Conservation (phyloP, 2,329 filamentous ascomycete species). For the Emergomyces pasteurianus region DNA sequence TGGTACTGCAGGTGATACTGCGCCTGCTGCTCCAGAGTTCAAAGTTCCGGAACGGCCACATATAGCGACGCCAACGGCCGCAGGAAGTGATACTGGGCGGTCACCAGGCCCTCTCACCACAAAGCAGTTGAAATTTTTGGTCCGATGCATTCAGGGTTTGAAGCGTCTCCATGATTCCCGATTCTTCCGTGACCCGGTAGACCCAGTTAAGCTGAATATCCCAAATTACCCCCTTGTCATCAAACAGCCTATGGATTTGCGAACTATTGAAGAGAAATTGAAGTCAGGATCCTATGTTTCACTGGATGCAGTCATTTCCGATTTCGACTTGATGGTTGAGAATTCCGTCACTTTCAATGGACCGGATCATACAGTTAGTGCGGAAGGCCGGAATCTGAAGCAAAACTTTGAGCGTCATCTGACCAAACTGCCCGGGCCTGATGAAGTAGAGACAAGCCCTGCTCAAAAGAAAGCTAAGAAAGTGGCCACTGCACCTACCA, state of each 20-base stretch:
- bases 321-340: slow-evolving; percentile 64
- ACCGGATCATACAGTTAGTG: slow-evolving; percentile 58
- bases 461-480: slow-evolving; percentile 49
- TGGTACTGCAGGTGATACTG: slow-evolving; percentile 42
- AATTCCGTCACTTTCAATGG: slow-evolving; percentile 83
- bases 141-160: slow-evolving; percentile 34
- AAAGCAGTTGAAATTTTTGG: slow-evolving; percentile 31
- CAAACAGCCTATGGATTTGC: slow-evolving; percentile 71
- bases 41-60: slow-evolving; percentile 35
- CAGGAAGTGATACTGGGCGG: slow-evolving; percentile 20
- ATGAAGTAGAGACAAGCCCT: slow-evolving; percentile 47
- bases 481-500: slow-evolving; percentile 21
- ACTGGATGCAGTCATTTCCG: slow-evolving; percentile 60
- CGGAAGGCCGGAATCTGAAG: slow-evolving; percentile 50
- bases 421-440: slow-evolving; percentile 45
- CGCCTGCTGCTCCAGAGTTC: slow-evolving; percentile 31
- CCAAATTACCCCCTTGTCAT: slow-evolving; percentile 64
- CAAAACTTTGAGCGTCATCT: slow-evolving; percentile 50
- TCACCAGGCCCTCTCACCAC: slow-evolving; percentile 25
- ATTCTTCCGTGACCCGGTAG: slow-evolving; percentile 67
- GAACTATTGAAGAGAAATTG: slow-evolving; percentile 68
- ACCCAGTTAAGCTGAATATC: slow-evolving; percentile 60
- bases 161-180: slow-evolving; percentile 77
- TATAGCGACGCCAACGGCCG: slow-evolving; percentile 20
- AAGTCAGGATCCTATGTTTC: slow-evolving; percentile 57